phyloP scores from a whole-genome alignment of 768 basidiomycete species.

The Rhodosporidiobolus odoratus region DNA sequence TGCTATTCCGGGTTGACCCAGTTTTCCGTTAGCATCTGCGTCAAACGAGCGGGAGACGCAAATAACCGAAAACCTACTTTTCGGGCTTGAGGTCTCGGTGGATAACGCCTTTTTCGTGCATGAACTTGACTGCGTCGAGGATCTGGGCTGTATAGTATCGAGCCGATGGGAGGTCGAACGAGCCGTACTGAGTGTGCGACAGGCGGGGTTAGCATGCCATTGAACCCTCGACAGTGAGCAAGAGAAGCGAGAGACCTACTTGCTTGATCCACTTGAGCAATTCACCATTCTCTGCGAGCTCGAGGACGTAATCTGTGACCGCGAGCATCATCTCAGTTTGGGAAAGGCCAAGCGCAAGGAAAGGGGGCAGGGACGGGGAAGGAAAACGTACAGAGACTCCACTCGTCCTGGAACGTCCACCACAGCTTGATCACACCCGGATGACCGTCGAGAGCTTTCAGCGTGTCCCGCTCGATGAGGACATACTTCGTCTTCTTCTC shows the following conservation, averaged over 20 bases:
- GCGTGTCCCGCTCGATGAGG: slow-evolving; percentile 71
- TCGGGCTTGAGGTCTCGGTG: slow-evolving; percentile 62
- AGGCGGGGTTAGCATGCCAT: background rate
- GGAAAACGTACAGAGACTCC: slow-evolving; percentile 66
- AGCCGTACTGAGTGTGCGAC: slow-evolving; percentile 57
- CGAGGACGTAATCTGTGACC: slow-evolving; percentile 49
- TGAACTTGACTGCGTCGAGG: slow-evolving; percentile 78
- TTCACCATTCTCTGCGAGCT: slow-evolving; percentile 51
- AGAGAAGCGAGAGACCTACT: slow-evolving; percentile 32
- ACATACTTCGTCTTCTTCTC: slow-evolving; percentile 73
- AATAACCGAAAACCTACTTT: slow-evolving; percentile 43
- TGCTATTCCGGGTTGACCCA: slow-evolving; percentile 61
- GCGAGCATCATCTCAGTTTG: background rate
- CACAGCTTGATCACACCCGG: slow-evolving; percentile 75
- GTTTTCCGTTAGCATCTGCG: background rate
- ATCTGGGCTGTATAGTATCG: slow-evolving; percentile 85
- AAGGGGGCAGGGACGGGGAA: background rate
- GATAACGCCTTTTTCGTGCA: slow-evolving; percentile 82
- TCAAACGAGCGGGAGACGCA: background rate
- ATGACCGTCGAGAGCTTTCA: slow-evolving; percentile 56
- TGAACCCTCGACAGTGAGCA: no score
- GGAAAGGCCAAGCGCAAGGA: background rate
- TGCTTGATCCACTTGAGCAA: slow-evolving; percentile 47
- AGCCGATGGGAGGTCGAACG: slow-evolving; percentile 68
- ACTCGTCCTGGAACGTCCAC: slow-evolving; percentile 79